phyloP scores from a whole-genome alignment of 208 protist species.

The Eutreptiella sp. region DNA sequence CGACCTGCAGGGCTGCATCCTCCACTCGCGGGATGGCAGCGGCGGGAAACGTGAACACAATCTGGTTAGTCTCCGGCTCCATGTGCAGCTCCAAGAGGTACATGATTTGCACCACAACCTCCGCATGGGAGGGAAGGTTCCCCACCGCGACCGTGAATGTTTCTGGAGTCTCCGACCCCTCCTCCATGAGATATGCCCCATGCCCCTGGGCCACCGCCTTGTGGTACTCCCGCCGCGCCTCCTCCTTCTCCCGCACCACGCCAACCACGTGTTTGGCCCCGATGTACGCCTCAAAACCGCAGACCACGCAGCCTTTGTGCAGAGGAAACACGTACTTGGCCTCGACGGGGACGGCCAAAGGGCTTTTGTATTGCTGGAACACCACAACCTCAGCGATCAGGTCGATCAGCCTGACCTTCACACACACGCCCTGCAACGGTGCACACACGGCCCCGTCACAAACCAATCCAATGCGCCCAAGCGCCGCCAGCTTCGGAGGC shows the following conservation, averaged over 20 bases:
- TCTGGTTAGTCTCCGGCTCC: slow-evolving; percentile 8
- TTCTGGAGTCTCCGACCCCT: slow-evolving; percentile 27
- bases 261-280: slow-evolving; percentile 45
- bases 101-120: slow-evolving; percentile 31
- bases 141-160: slow-evolving; percentile 36
- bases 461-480: slow-evolving; percentile 2
- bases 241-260: slow-evolving; percentile 45
- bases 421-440: slow-evolving; percentile 11
- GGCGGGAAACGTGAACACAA: slow-evolving; percentile 26
- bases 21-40: no score
- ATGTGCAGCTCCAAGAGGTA: slow-evolving; percentile 32
- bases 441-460: neutral
- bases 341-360: slow-evolving; percentile 15
- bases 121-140: slow-evolving; percentile 32
- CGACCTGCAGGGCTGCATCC: no score
- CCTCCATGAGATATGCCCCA: slow-evolving; percentile 39
- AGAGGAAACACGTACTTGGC: slow-evolving; percentile 47
- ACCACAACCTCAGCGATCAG: slow-evolving; percentile 22
- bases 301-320: slow-evolving; percentile 26
- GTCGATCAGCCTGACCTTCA: slow-evolving; percentile 27
- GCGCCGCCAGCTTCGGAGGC: neutral
- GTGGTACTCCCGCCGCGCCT: slow-evolving; percentile 39
- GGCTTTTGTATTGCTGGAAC: slow-evolving; percentile 36
- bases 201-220: slow-evolving; percentile 31
- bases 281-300: slow-evolving; percentile 42